Conservation (phyloP, 2,329 filamentous ascomycete genomes). For the Verticillium nonalfalfae region DNA sequence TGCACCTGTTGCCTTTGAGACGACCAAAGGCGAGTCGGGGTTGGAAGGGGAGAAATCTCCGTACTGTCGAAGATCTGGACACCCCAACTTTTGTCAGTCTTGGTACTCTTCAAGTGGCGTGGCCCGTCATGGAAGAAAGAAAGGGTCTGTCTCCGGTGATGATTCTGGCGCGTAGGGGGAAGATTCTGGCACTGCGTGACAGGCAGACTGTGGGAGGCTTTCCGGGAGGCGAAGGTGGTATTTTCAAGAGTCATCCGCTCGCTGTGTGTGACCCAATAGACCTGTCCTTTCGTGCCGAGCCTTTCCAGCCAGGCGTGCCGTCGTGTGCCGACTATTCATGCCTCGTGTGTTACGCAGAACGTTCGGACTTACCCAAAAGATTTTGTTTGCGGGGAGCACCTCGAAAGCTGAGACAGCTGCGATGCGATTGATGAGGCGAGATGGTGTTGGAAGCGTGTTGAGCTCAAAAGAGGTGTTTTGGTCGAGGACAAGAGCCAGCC, state of each 20-base stretch:
- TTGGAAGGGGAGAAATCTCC: conserved; percentile 7
- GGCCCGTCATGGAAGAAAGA: neutral
- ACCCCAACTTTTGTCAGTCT: neutral
- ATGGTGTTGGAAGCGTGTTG: neutral
- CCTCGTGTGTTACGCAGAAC: neutral
- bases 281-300: neutral
- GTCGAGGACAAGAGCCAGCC: neutral
- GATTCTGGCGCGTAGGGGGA: neutral
- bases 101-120: neutral
- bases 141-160: neutral
- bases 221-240: no score
- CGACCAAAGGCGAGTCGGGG: conserved; percentile 54
- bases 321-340: neutral
- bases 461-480: neutral
- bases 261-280: no score
- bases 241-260: neutral
- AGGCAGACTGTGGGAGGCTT: neutral
- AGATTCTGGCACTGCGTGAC: neutral
- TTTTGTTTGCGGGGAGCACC: neutral
- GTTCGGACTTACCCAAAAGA: neutral
- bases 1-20: conserved; percentile 55
- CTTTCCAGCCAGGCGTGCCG: neutral
- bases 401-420: neutral
- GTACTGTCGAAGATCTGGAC: conserved; percentile 9
- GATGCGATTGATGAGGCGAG: neutral